Evolutionary conservation across 1,284 basidiomycete species (phyloP).

Genomic region (Chalciporus sp.): DNA sequence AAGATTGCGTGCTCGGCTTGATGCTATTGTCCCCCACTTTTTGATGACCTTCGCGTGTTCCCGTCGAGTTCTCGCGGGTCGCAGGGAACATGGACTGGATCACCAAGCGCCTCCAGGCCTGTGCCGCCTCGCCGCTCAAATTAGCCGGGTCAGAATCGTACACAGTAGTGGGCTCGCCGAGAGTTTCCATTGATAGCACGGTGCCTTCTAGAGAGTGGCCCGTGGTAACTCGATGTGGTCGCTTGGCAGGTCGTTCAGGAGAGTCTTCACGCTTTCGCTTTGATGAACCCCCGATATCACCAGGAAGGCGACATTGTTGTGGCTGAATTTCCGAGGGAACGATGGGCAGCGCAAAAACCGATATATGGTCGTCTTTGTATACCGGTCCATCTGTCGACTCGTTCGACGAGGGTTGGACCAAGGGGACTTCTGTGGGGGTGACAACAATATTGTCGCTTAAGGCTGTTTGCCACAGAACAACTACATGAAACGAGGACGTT

Average conservation of each 20-base stretch:
- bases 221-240: conserved; percentile 4
- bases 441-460: conserved; percentile 53
- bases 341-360: conserved; percentile 64
- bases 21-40: conserved; percentile 7
- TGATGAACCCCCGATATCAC: conserved; percentile 10
- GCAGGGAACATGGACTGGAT: conserved; percentile 63
- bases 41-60: conserved; percentile 5
- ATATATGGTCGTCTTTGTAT: conserved; percentile 65
- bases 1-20: not conserved
- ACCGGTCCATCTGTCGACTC: conserved; percentile 39
- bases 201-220: not conserved
- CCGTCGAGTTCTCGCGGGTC: conserved; percentile 14
- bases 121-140: conserved; percentile 43
- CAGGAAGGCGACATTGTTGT: not conserved
- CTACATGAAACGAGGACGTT: not conserved
- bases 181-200: not conserved
- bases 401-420: conserved; percentile 21
- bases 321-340: conserved; percentile 24
- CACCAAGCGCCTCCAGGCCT: conserved; percentile 53
- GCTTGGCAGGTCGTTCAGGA: conserved; percentile 38
- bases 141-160: conserved; percentile 40
- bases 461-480: not conserved
- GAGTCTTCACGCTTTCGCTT: conserved; percentile 52
- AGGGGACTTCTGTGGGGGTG: conserved; percentile 49
- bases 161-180: conserved; percentile 26